Base-by-base conservation (phyloP, 140 eudicot species). In the Anethum foeniculum region DNA sequence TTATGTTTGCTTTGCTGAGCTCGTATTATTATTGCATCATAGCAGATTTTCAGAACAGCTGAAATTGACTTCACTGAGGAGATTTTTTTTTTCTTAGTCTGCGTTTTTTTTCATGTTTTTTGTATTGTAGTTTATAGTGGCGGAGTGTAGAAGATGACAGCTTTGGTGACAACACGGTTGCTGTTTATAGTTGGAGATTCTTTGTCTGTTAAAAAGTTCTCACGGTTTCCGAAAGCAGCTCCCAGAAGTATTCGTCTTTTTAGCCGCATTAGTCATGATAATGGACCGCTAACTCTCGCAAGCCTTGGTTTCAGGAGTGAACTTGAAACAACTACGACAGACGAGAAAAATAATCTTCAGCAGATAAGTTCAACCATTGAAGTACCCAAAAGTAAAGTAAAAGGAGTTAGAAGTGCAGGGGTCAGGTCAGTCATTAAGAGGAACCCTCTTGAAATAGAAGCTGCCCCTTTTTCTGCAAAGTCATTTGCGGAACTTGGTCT, bases 401-500 rank as follows among this genome's bases (percentile, higher is more conserved):
- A 89, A 83, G 80, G 79, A 60, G 78, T 58, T 75, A 82, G 77
- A n/a, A 54, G 71, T 43, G 77, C 38, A 11, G 67, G 72, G 81
- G 86, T 65, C 23, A 87, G 85, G 83, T 79, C 80, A n/a, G 84
- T 83, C 34, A 71, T 79, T n/a, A 43, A 21, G 34, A 89, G 81
- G 65, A 92, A 85, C 54, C 85, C 92, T 38, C 76, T 88, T 64
- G 87, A 80, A 76, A 78, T 82, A 58, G 93, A 84, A 28, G 75
- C 80, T 7, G 97, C 97, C 65, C 97, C 97, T 5, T 94, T 94
- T 87, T 91, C 98, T 62, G 97, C 94, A 23, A 86, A 90, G 80
- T 94, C 98, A 23, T 94, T 94, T 85, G 82, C 93, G 7, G 98
- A 94, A 84, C 96, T 94, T 43, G 97, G 97, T 54, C 90, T 94